Conservation (phyloP, 805 yeast species). For the Barnettozyma californica region DNA sequence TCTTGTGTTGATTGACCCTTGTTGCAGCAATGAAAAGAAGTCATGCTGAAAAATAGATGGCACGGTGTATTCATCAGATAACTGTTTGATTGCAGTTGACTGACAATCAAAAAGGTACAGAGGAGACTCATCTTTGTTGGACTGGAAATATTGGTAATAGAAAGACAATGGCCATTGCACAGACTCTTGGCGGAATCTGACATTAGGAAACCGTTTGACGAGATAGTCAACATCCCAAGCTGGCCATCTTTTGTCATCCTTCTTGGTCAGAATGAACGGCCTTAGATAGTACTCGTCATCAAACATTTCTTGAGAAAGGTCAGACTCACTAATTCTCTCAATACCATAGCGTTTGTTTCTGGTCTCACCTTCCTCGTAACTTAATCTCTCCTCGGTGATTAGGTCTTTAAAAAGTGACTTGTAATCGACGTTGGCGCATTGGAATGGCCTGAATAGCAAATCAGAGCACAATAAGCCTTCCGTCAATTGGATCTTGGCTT, state of each 20-base stretch:
- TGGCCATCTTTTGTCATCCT: slow-evolving; percentile 40
- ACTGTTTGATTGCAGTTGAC: slow-evolving; percentile 56
- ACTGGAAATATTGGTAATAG: slow-evolving; percentile 54
- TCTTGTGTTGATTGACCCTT: slow-evolving; percentile 36
- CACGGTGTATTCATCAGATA: slow-evolving; percentile 45
- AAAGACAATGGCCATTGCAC: slow-evolving; percentile 69
- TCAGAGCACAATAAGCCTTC: slow-evolving; percentile 65
- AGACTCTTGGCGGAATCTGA: slow-evolving; percentile 75
- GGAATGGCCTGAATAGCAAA: slow-evolving; percentile 74
- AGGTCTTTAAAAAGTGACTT: slow-evolving; percentile 40
- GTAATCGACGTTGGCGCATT: slow-evolving; percentile 70
- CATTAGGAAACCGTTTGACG: slow-evolving; percentile 48
- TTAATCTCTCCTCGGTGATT: slow-evolving; percentile 39
- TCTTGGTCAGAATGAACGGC: slow-evolving; percentile 58
- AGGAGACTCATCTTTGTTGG: slow-evolving; percentile 77
- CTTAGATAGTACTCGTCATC: slow-evolving; percentile 37
- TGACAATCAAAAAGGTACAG: slow-evolving; percentile 81
- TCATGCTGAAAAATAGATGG: slow-evolving; percentile 58
- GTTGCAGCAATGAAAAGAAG: slow-evolving; percentile 49
- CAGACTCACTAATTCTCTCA: slow-evolving; percentile 44
- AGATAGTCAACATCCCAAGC: slow-evolving; percentile 52
- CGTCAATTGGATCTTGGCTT: slow-evolving; percentile 40
- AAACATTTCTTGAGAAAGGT: slow-evolving; percentile 42
- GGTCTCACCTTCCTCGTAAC: slow-evolving; percentile 20
- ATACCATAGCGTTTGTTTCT: slow-evolving; percentile 33